Percentiles rank a stretch among this genome's conserved stretches.
Evolutionary conservation across 2,329 filamentous ascomycete species (phyloP).

Genomic region (Stagonosporopsis cucurbitacearum): DNA sequence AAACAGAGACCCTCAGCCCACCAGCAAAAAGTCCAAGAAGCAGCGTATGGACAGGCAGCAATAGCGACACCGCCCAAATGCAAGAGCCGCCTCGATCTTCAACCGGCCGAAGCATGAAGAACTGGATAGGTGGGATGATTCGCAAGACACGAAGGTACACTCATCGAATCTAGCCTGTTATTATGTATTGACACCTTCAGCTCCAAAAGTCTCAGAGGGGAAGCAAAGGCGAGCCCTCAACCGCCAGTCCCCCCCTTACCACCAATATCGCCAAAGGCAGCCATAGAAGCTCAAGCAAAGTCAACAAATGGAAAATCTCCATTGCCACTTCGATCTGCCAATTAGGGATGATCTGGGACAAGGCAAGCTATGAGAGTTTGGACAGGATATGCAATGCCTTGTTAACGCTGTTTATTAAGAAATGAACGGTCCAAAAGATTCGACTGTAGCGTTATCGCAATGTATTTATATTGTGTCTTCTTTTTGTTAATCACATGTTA

Average conservation of each 20-base stretch:
- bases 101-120: slow-evolving; percentile 41
- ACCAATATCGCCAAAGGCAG: slow-evolving; percentile 28
- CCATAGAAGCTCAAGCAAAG: slow-evolving; percentile 20
- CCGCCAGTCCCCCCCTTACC: slow-evolving; percentile 35
- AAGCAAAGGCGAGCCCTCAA: slow-evolving; percentile 21
- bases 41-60: slow-evolving; percentile 26
- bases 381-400: not conserved
- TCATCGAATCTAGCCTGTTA: not conserved
- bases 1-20: slow-evolving; percentile 31
- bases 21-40: slow-evolving; percentile 31
- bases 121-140: slow-evolving; percentile 41
- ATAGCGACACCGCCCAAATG: slow-evolving; percentile 13
- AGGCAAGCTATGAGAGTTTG: not conserved
- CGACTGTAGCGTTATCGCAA: not conserved
- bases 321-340: slow-evolving; percentile 3
- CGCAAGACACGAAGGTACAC: slow-evolving; percentile 40
- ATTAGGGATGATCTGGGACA: not conserved
- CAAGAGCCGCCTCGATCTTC: slow-evolving; percentile 28
- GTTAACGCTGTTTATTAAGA: not conserved
- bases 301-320: slow-evolving; percentile 25
- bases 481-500: not conserved
- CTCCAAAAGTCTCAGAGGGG: slow-evolving; percentile 34
- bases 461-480: not conserved
- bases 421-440: not conserved
- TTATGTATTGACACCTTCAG: slow-evolving; percentile 27